Evolutionary conservation across 768 basidiomycete species (phyloP).

Genomic region (Pleurotus citrinopileatus): DNA sequence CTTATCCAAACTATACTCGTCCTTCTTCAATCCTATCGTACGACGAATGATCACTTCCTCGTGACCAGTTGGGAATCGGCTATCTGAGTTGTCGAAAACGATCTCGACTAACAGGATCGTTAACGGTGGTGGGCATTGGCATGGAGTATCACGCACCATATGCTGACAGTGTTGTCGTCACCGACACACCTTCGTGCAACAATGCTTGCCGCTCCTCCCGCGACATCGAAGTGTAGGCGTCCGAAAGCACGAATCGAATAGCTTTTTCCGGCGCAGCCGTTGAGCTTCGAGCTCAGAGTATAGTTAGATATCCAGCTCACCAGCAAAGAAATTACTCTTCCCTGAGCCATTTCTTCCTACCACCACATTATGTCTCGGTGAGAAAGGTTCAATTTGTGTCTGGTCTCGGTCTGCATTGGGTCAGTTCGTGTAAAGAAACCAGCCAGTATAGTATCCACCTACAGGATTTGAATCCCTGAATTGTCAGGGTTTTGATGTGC

Average conservation of each 20-base stretch:
- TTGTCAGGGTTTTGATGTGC: conserved; percentile 88
- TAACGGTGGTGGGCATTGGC: conserved; percentile 6
- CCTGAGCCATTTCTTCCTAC: conserved; percentile 97
- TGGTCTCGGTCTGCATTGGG: conserved; percentile 71
- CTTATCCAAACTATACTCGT: conserved; percentile 95
- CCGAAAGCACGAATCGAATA: conserved; percentile 95
- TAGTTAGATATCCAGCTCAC: conserved; percentile 35
- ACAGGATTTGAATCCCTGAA: conserved; percentile 99
- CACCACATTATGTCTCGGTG: conserved; percentile 91
- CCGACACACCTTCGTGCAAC: conserved; percentile 91
- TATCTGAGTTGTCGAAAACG: conserved; percentile 92
- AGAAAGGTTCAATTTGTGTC: conserved; percentile 93
- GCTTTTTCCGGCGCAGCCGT: conserved; percentile 46
- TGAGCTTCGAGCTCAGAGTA: not conserved
- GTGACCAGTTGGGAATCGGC: conserved; percentile 89
- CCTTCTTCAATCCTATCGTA: conserved; percentile 97
- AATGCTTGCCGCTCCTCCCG: conserved; percentile 90
- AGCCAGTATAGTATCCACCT: conserved; percentile 22
- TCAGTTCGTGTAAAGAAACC: not conserved
- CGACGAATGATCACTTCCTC: conserved; percentile 86
- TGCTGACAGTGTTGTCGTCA: conserved; percentile 86
- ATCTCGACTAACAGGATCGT: conserved; percentile 65
- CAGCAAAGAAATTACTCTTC: conserved; percentile 98
- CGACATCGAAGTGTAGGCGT: conserved; percentile 95
- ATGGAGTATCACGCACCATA: conserved; percentile 53